phyloP scores from a whole-genome alignment of 2,329 filamentous ascomycete species.

The Neofusicoccum cordaticola region DNA sequence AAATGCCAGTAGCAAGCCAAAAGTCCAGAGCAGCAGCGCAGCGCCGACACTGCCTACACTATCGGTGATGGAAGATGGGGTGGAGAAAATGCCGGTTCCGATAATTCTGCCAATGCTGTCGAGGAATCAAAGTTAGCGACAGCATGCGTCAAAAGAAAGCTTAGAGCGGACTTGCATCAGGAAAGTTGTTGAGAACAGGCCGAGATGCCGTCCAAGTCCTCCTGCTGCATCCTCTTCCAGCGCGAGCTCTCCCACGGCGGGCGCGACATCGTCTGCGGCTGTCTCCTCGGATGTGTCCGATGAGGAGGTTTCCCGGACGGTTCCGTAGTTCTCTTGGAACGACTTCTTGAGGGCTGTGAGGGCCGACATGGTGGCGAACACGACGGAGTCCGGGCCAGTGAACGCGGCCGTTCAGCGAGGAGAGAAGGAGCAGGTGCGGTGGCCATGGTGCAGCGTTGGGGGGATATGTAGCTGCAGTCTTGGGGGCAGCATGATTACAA shows the following conservation, averaged over 20 bases:
- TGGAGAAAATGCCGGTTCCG: slow-evolving; percentile 70
- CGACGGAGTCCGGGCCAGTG: not conserved
- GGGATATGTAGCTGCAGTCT: not conserved
- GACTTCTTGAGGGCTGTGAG: not conserved
- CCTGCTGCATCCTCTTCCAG: slow-evolving; percentile 3
- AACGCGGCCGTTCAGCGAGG: not conserved
- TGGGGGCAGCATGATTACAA: not conserved
- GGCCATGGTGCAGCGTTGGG: not conserved
- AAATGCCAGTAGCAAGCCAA: slow-evolving; percentile 60
- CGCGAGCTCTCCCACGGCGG: slow-evolving; percentile 4
- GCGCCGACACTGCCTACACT: slow-evolving; percentile 66
- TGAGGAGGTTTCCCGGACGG: not conserved
- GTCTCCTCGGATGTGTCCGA: not conserved
- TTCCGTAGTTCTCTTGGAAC: not conserved
- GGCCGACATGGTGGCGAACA: not conserved
- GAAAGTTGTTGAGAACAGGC: slow-evolving; percentile 16
- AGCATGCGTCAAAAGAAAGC: not conserved
- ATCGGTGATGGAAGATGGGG: slow-evolving; percentile 64
- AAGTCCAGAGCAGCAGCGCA: slow-evolving; percentile 60
- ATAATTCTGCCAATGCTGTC: slow-evolving; percentile 52
- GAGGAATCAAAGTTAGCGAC: not conserved
- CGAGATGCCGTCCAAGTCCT: slow-evolving; percentile 10
- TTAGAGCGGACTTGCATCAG: not conserved
- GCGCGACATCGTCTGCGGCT: not conserved
- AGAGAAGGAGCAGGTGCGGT: not conserved